Base-by-base conservation (phyloP, 75 land plant genomes). In the Pinus tabuliformis region DNA sequence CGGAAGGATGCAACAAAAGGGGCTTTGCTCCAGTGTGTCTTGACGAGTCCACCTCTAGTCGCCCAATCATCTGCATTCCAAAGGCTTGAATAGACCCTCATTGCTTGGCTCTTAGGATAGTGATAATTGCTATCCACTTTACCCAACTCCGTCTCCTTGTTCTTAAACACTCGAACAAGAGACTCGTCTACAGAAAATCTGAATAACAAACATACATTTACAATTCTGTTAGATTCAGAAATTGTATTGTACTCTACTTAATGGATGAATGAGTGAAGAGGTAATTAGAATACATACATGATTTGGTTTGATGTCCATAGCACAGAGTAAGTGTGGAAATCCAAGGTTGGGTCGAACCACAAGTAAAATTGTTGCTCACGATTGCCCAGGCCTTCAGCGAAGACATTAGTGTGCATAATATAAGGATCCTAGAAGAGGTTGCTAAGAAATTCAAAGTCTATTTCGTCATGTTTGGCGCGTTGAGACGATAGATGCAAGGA, bases 401-500 rank as follows among this genome's bases (percentile, higher is more conserved):
- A 89, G 30, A 91, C 86, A 83, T 91, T 91, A 59, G 93, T 91
- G 45, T 91, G 93, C 5, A 91, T 58, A 52, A 89, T 89, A 83
- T 84, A 87, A 1, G 93, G 89, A 78, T 89, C 2, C 82, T 78
- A 4, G 79, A 82, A 82, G 15, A 85, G 81, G 82, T 89, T 91
- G 3, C 92, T 92, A 78, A 91, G 64, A 79, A 90, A 90, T 86
- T 91, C 90, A 76, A 91, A 87, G 33, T 91, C 94, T 62, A 91
- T 85, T 82, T 91, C 92, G 77, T 91, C 92, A 57, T 91, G 94
- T 76, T 89, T 84, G 3, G 83, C 60, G 81, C 79, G 83, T 62
- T 85, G 86, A 18, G 94, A 91, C 9, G 94, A 91, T 56, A 81
- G 64, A 63, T 75, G 64, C 9, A 65, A 7, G 0, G 4, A 6